Conservation (phyloP, 2,329 filamentous ascomycete genomes). For the Penicillium paneum region DNA sequence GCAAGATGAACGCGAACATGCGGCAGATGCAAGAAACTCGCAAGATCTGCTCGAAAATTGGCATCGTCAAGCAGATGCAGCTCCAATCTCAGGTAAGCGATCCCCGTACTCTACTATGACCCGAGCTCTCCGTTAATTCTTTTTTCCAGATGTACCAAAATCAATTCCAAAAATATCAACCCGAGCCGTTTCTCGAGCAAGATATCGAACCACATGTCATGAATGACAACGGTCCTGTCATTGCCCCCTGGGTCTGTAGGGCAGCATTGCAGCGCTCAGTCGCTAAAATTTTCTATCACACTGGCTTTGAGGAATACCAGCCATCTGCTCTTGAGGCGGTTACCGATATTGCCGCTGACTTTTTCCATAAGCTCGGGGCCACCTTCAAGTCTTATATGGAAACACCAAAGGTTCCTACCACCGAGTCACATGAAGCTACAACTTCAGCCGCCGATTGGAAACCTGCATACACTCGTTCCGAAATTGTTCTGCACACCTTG, state of each 20-base stretch:
- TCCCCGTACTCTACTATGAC: neutral
- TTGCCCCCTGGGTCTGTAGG: conserved; percentile 77
- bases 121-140: conserved; percentile 7
- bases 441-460: conserved; percentile 50
- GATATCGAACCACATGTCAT: conserved; percentile 88
- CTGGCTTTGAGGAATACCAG: conserved; percentile 95
- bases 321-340: conserved; percentile 88
- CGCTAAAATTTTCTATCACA: conserved; percentile 91
- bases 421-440: conserved; percentile 43
- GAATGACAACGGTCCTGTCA: conserved; percentile 81
- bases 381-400: conserved; percentile 82
- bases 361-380: conserved; percentile 77
- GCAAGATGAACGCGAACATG: conserved; percentile 86
- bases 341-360: conserved; percentile 84
- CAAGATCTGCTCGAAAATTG: conserved; percentile 93
- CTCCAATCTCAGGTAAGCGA: conserved; percentile 80
- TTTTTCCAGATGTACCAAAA: conserved; percentile 81
- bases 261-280: conserved; percentile 85
- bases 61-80: conserved; percentile 99
- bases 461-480: conserved; percentile 73
- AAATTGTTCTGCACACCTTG: conserved; percentile 81
- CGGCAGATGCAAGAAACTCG: conserved; percentile 94
- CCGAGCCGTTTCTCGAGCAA: conserved; percentile 79
- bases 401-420: conserved; percentile 67
- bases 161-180: conserved; percentile 95